Conservation (phyloP, 2,329 filamentous ascomycete genomes). For the Ceratocystis papillata region DNA sequence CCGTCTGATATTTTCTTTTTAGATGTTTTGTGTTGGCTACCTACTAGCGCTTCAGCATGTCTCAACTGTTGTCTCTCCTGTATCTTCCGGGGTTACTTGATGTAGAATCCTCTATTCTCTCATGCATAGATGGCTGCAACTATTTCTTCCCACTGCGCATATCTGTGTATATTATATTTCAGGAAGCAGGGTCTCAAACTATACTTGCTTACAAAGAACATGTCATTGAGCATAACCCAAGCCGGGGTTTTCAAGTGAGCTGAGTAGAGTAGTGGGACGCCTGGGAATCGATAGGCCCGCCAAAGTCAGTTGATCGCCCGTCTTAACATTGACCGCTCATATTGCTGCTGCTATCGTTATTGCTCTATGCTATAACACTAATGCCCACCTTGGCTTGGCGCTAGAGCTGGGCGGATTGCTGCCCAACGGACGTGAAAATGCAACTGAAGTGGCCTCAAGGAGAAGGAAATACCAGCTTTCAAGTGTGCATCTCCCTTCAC, state of each 20-base stretch:
- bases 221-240: too few species aligned
- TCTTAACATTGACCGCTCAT: too few species aligned
- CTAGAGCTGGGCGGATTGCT: neutral
- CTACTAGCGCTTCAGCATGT: neutral
- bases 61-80: neutral
- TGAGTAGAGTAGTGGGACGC: neutral
- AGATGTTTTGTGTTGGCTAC: neutral
- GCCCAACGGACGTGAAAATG: neutral
- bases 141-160: too few species aligned
- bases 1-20: constrained; percentile 8
- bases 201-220: too few species aligned
- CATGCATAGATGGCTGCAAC: too few species aligned
- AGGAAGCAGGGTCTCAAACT: too few species aligned
- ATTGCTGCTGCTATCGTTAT: neutral
- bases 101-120: too few species aligned
- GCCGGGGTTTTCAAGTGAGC: neutral
- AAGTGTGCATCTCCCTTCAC: too few species aligned
- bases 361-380: neutral
- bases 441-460: neutral
- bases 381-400: neutral
- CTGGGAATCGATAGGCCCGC: neutral
- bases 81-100: neutral
- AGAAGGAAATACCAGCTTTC: neutral
- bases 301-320: neutral
- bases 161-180: too few species aligned